Evolutionary conservation across 2,329 filamentous ascomycete genomes (phyloP).

Genomic region (Fusarium napiforme): DNA sequence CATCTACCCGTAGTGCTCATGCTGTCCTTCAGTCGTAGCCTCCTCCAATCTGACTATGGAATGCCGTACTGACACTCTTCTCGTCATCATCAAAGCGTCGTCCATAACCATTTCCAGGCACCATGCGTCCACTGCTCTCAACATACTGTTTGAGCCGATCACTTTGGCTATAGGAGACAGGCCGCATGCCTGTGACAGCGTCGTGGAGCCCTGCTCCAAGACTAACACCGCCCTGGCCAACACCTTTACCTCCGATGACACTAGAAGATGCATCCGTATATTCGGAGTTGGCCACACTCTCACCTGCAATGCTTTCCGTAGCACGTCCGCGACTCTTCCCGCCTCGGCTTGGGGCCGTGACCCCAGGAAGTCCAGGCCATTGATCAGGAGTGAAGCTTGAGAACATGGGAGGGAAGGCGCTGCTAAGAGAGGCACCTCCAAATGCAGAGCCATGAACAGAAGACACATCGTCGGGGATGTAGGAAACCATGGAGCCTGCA

Average conservation of each 20-base stretch:
- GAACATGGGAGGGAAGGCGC: slow-evolving; percentile 93
- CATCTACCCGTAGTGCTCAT: slow-evolving; percentile 44
- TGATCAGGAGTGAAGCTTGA: slow-evolving; percentile 87
- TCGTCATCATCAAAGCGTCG: slow-evolving; percentile 89
- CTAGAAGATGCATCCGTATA: slow-evolving; percentile 85
- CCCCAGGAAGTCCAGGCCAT: slow-evolving; percentile 86
- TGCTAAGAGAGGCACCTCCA: slow-evolving; percentile 79
- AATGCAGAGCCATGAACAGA: slow-evolving; percentile 94
- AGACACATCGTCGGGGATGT: slow-evolving; percentile 96
- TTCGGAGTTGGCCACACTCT: slow-evolving; percentile 92
- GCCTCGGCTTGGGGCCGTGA: slow-evolving; percentile 68
- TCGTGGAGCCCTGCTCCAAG: slow-evolving; percentile 83
- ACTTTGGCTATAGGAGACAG: slow-evolving; percentile 66
- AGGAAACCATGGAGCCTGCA: slow-evolving; percentile 89
- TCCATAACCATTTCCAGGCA: slow-evolving; percentile 74
- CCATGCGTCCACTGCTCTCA: slow-evolving; percentile 80
- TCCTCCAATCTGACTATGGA: slow-evolving; percentile 90
- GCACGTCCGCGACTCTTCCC: slow-evolving; percentile 74
- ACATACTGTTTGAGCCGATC: slow-evolving; percentile 96
- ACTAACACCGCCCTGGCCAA: slow-evolving; percentile 88
- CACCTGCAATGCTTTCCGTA: slow-evolving; percentile 84
- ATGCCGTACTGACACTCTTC: slow-evolving; percentile 94
- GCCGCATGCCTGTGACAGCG: slow-evolving; percentile 72
- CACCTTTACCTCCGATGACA: slow-evolving; percentile 78
- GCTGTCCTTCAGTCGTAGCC: slow-evolving; percentile 61